Evolutionary conservation across 176 grass and related monocot species (phyloP), one percentile per base, ranked within the genome.

Genomic region (Saccharum spontaneum): DNA sequence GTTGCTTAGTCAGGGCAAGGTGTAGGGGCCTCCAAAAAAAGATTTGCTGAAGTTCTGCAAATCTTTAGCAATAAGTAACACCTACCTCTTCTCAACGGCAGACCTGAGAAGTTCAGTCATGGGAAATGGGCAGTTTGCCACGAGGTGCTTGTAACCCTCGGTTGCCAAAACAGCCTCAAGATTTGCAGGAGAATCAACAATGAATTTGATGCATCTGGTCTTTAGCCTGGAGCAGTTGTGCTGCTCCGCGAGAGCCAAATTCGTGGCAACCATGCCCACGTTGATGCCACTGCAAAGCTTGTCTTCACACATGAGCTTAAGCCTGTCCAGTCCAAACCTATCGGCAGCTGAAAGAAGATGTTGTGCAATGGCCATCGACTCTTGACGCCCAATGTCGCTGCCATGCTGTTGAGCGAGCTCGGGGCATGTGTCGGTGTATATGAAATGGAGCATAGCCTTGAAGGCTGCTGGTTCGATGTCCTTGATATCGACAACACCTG

Each of bases 401-500:
- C 5, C 9, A 0, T 23, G 8, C 30, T 74, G 31, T 28, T 52
- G 85, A 38, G 79, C 44, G 6, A 81, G 69, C 20, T 74, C 85
- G 0, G 69, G 85, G 18, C 39, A 39, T 13, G 33, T 80, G 36
- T 63, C 68, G 0, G 70, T 87, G 70, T 87, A 87, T 23, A 81
- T 87, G 60, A 86, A 86, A 39, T 80, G 71, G 23, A 86, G 57
- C 77, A 86, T 86, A 43, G 77, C 67, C 67, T 41, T 86, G 55
- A 66, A 86, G 40, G 36, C 77, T 10, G 55, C 28, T 10, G 69
- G 54, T 13, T 50, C 41, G 10, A 86, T 71, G 57, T n/a, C 67
- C 22, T 80, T 73, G 67, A 86, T 50, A 22, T 86, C 76, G 1
- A 86, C 76, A 10, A 33, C 44, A 13, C 6, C 41, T 10, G 41